Percentiles rank a stretch among this genome's conserved stretches.
Conservation (phyloP, 352 stramenopile genomes). For the Phytophthora parvispora region DNA sequence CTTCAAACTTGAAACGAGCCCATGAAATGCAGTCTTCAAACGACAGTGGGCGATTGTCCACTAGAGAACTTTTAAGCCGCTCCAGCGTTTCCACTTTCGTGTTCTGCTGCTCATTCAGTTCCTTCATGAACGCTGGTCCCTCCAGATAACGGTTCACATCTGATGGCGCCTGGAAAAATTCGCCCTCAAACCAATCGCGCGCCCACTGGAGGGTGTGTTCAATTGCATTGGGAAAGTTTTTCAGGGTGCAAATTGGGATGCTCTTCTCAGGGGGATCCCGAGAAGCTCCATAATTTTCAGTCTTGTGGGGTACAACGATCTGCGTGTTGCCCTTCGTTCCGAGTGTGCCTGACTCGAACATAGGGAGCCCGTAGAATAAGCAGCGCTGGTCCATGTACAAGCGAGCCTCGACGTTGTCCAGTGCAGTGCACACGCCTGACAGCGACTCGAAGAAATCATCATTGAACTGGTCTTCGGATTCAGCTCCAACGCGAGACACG, state of each 20-base stretch:
- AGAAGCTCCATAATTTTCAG: conserved; percentile 98
- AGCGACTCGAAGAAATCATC: conserved; percentile 98
- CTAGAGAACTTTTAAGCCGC: conserved; percentile 93
- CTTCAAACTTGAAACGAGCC: conserved; percentile 98
- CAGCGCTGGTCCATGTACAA: conserved; percentile 98
- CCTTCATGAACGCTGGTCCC: conserved; percentile 89
- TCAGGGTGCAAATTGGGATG: conserved; percentile 99
- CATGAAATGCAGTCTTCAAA: conserved; percentile 99
- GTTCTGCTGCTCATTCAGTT: conserved; percentile 97
- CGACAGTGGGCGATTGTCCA: conserved; percentile 90
- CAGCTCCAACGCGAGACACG: conserved; percentile 87
- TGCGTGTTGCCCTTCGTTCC: conserved; percentile 99
- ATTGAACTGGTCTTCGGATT: conserved; percentile 99
- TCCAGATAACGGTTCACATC: conserved; percentile 97
- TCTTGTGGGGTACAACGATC: conserved; percentile 91
- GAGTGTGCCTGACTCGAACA: conserved; percentile 99
- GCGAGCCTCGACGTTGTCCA: conserved; percentile 99
- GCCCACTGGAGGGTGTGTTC: conserved; percentile 99
- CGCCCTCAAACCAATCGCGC: conserved; percentile 99
- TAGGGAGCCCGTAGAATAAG: conserved; percentile 97
- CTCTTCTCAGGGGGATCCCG: conserved; percentile 99
- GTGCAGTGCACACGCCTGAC: conserved; percentile 97
- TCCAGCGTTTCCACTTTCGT: conserved; percentile 98
- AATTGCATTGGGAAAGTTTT: conserved; percentile 99
- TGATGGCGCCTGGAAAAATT: conserved; percentile 98